A percentile compares a stretch with the other conserved stretches of the same genome.
These are phyloP conservation scores for Yamadazyma membranifaciens DNA, from an alignment of 1,139 yeast genomes.

Conservation along the genomic window DNA sequence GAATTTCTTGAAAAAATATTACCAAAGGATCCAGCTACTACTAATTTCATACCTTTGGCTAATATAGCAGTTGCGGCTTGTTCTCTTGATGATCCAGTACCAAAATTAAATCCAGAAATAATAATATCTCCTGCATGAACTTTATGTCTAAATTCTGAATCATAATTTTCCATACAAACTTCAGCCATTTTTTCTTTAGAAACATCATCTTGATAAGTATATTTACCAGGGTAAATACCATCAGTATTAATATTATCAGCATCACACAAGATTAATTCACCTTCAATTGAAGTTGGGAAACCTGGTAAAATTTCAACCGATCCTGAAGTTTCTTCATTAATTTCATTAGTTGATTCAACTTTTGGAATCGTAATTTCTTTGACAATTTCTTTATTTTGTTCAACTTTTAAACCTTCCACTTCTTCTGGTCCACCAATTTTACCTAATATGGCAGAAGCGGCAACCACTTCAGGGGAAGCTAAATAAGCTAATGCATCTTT, in stretches of 20 bases:
- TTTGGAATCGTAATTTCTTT: conserved; percentile 42
- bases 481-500: conserved; percentile 93
- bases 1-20: conserved; percentile 94
- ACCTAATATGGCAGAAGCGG: conserved; percentile 95
- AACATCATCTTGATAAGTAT: conserved; percentile 97
- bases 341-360: conserved; percentile 17
- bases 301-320: conserved; percentile 77
- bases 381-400: conserved; percentile 45
- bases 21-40: conserved; percentile 96
- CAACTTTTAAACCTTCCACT: conserved; percentile 56
- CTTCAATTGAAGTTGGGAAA: conserved; percentile 83
- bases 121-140: conserved; percentile 87
- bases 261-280: conserved; percentile 92
- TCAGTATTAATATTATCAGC: conserved; percentile 98
- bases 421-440: conserved; percentile 92
- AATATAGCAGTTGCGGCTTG: conserved; percentile 97
- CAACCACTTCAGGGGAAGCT: conserved; percentile 97
- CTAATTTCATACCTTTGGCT: conserved; percentile 89
- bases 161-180: conserved; percentile 99
- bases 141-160: conserved; percentile 76
- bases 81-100: conserved; percentile 98
- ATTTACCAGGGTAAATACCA: conserved; percentile 98
- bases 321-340: conserved; percentile 26
- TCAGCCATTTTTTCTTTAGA: conserved; percentile 94
- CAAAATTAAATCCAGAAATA: conserved; percentile 91